Conservation (phyloP, 2,329 filamentous ascomycete species). For the Orbilia brochopaga region DNA sequence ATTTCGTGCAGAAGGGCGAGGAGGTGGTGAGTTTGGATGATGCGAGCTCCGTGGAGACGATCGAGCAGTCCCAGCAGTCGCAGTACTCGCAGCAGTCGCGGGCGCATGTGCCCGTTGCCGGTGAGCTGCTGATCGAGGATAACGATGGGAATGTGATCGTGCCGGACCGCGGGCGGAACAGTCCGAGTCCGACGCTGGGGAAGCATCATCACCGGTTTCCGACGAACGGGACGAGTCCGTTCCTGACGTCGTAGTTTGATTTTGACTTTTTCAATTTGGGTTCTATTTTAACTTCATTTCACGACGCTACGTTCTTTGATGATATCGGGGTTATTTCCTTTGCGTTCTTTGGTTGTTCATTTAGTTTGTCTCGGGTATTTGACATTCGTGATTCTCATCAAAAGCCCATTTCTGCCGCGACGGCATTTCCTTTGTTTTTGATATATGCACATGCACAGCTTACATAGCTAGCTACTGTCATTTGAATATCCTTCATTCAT, state of each 20-base stretch:
- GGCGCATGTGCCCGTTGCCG: conserved; percentile 25
- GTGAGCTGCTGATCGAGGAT: conserved; percentile 45
- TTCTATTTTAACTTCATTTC: conserved; percentile 24
- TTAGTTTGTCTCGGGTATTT: too few relatives aligned
- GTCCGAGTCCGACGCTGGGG: conserved; percentile 43
- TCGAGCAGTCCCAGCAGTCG: conserved; percentile 6
- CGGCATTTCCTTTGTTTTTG: conserved; percentile 44
- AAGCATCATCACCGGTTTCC: conserved; percentile 32
- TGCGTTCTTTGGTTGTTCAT: neutral
- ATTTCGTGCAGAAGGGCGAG: conserved; percentile 40
- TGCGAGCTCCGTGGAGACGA: conserved; percentile 35
- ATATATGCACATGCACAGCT: too few relatives aligned
- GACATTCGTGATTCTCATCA: too few relatives aligned
- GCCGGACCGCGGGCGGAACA: conserved; percentile 39
- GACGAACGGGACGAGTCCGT: conserved; percentile 28
- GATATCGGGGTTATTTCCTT: conserved; percentile 13
- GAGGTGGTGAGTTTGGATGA: conserved; percentile 43
- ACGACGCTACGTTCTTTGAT: conserved; percentile 13
- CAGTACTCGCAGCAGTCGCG: conserved; percentile 5
- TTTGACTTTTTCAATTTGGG: too few relatives aligned
- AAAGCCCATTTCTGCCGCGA: conserved; percentile 31
- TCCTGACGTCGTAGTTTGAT: conserved; percentile 21
- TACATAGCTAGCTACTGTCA: too few relatives aligned
- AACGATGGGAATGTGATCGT: conserved; percentile 49
- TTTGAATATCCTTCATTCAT: neutral